Evolutionary conservation across 2,329 filamentous ascomycete species (phyloP).

Genomic region (Tricladium varicosporioides): DNA sequence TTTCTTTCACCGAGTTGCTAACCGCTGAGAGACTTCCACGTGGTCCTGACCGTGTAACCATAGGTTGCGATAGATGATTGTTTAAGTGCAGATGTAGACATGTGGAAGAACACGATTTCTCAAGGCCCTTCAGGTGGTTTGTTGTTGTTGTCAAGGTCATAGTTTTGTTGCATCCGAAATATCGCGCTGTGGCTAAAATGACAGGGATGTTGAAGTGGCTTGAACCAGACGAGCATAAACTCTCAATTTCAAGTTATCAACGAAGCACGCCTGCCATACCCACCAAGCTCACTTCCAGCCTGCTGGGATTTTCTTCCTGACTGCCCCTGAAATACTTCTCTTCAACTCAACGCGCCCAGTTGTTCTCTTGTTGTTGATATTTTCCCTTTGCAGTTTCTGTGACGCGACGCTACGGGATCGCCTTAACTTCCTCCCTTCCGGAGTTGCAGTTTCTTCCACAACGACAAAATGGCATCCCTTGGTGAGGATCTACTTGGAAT

Average conservation of each 20-base stretch:
- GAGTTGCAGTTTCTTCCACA: constrained; percentile 4
- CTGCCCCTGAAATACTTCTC: background rate
- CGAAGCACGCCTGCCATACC: background rate
- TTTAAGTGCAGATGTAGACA: background rate
- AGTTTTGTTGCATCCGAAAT: background rate
- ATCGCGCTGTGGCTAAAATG: background rate
- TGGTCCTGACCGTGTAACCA: background rate
- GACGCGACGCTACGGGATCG: constrained; percentile 12
- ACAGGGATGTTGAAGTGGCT: background rate
- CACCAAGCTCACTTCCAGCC: background rate
- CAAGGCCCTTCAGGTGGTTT: too few species aligned
- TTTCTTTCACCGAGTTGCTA: background rate
- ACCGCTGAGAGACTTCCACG: background rate
- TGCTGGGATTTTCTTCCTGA: background rate
- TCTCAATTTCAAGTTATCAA: background rate
- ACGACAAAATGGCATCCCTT: constrained; percentile 74
- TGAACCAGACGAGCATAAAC: background rate
- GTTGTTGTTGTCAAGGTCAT: background rate
- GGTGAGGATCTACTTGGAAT: constrained; percentile 93
- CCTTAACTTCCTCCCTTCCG: constrained; percentile 24
- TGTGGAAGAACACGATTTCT: background rate
- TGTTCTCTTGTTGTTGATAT: background rate
- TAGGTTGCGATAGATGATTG: background rate
- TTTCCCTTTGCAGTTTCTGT: background rate
- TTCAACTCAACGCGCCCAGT: background rate